These are phyloP conservation scores for Boletus rex-veris DNA, from an alignment of 768 basidiomycete genomes.

Conservation along the genomic window DNA sequence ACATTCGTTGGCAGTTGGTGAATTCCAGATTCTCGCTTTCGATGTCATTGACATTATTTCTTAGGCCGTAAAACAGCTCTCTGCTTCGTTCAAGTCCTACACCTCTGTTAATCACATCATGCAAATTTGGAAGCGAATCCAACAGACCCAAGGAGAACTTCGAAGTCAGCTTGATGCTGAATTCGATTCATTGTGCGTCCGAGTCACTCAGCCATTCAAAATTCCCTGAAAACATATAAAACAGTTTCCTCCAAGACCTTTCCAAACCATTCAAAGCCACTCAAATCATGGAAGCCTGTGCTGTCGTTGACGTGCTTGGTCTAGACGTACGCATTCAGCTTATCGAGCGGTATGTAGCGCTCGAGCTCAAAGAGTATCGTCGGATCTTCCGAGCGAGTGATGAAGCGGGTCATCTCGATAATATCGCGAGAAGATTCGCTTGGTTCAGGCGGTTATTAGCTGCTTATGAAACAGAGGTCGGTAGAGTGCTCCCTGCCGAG, in stretches of 20 bases:
- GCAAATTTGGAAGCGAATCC: conserved; percentile 73
- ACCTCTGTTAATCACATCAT: conserved; percentile 72
- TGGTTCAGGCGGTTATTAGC: conserved; percentile 90
- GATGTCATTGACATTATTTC: background rate
- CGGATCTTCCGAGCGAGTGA: conserved; percentile 91
- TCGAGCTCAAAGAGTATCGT: conserved; percentile 93
- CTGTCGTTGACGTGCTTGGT: conserved; percentile 87
- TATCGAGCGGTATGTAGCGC: conserved; percentile 82
- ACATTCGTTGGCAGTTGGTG: conserved; percentile 70
- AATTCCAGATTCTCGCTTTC: conserved; percentile 13
- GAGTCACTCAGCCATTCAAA: background rate
- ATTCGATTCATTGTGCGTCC: conserved; percentile 87
- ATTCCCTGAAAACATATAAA: background rate
- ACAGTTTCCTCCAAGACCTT: conserved; percentile 77
- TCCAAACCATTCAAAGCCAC: conserved; percentile 60
- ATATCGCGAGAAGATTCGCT: conserved; percentile 86
- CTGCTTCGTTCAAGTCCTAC: conserved; percentile 75
- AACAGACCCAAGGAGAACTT: conserved; percentile 81
- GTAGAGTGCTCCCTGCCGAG: conserved; percentile 73
- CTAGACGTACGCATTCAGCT: conserved; percentile 76
- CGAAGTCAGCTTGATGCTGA: conserved; percentile 79
- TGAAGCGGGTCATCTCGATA: conserved; percentile 96
- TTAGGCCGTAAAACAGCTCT: conserved; percentile 87
- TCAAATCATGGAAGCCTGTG: conserved; percentile 76
- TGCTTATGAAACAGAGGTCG: conserved; percentile 84